Conservation (phyloP, 176 grass and related monocot genomes). For the Cenchrus fungigraminus region DNA sequence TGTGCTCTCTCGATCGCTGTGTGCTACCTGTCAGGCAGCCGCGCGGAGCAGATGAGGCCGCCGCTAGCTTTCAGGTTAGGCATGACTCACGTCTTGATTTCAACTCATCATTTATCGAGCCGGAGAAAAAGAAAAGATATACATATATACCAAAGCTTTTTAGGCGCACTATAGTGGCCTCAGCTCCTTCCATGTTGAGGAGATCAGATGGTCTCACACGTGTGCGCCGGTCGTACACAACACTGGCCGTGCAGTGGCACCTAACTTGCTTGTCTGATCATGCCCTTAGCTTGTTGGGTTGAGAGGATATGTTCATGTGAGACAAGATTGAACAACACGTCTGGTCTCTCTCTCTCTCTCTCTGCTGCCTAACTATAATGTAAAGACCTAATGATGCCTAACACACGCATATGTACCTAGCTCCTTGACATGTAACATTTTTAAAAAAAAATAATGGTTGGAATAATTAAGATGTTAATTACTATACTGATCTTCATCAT, state of each 20-base stretch:
- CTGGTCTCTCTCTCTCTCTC: background rate
- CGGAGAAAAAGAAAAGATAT: background rate
- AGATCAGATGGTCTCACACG: conserved; percentile 33
- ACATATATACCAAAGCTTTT: conserved; percentile 5
- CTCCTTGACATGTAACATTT: background rate
- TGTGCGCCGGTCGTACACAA: conserved; percentile 8
- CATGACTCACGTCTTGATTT: conserved; percentile 46
- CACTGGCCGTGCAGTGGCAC: conserved; percentile 28
- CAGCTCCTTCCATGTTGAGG: background rate
- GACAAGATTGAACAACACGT: conserved; percentile 23
- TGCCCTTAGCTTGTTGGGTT: background rate
- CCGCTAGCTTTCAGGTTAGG: conserved; percentile 42
- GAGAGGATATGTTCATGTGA: conserved; percentile 14
- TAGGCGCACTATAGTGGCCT: conserved; percentile 31
- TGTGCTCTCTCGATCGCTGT: conserved; percentile 8
- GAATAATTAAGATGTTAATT: background rate
- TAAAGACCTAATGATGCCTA: conserved; percentile 10
- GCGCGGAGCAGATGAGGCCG: background rate
- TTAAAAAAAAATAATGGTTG: background rate
- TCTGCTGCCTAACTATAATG: conserved; percentile 26
- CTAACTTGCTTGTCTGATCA: conserved; percentile 28
- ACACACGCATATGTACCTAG: background rate
- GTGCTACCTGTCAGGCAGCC: conserved; percentile 45
- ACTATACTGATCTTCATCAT: background rate
- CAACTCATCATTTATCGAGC: conserved; percentile 43